phyloP scores from a whole-genome alignment of 495 filamentous ascomycete genomes.

The Cudoniella acicularis region DNA sequence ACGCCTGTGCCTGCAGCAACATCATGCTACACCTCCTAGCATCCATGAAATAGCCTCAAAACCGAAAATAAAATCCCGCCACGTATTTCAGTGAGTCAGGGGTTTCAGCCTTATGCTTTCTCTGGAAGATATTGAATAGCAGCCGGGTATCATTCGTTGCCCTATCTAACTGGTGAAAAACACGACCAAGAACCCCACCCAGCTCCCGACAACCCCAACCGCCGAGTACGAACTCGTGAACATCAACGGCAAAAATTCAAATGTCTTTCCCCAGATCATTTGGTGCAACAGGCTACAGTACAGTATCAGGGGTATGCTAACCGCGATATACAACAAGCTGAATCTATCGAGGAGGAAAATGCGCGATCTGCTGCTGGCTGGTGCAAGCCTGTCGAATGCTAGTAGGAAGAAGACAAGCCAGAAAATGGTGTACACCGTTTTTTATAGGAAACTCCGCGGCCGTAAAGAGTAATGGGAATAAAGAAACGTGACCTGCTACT shows the following conservation, averaged over 20 bases:
- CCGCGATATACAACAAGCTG: slow-evolving; percentile 78
- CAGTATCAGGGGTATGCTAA: slow-evolving; percentile 82
- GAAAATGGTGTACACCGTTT: slow-evolving; percentile 83
- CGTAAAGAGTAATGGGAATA: slow-evolving; percentile 93
- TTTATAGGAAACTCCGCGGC: slow-evolving; percentile 90
- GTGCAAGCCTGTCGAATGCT: slow-evolving; percentile 82
- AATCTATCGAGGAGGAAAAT: slow-evolving; percentile 89
- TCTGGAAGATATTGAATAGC: not conserved
- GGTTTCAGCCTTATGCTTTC: not conserved
- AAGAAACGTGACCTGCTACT: slow-evolving; percentile 89
- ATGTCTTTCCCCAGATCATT: slow-evolving; percentile 74
- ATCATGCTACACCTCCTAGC: too few relatives aligned
- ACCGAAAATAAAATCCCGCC: not conserved
- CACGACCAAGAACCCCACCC: slow-evolving; percentile 92
- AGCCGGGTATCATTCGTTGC: slow-evolving; percentile 11
- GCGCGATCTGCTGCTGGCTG: slow-evolving; percentile 65
- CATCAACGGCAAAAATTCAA: slow-evolving; percentile 93
- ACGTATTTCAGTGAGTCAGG: not conserved
- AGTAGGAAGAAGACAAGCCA: slow-evolving; percentile 87
- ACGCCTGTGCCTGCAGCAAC: too few relatives aligned
- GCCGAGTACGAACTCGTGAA: slow-evolving; percentile 95
- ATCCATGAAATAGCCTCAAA: too few relatives aligned
- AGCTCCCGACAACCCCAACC: slow-evolving; percentile 92
- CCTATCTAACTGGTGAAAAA: slow-evolving; percentile 60
- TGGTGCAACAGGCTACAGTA: slow-evolving; percentile 86